Percentiles rank a stretch among this genome's conserved stretches.
Evolutionary conservation across 257 asterid species (phyloP).

Genomic region (Fraxinus americana): DNA sequence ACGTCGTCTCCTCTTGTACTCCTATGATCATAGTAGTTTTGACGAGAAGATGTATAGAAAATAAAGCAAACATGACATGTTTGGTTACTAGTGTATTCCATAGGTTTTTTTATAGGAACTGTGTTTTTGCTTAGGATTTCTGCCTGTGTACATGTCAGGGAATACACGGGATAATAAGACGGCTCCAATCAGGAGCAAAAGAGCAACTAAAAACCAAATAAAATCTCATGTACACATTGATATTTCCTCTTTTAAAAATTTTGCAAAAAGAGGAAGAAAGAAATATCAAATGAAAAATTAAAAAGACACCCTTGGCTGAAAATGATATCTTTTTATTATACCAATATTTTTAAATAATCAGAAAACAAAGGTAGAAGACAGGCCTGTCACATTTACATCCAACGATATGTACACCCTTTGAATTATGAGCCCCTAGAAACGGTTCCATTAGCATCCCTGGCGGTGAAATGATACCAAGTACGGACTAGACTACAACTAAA

Average conservation of each 20-base stretch:
- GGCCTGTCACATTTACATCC: constrained; percentile 36
- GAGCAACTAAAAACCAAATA: neutral
- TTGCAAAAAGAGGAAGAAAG: neutral
- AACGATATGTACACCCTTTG: constrained; percentile 17
- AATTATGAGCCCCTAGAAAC: constrained; percentile 1
- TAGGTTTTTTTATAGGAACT: no score
- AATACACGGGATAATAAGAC: neutral
- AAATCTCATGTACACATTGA: neutral
- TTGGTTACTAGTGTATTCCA: neutral
- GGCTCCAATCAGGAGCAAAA: constrained; percentile 1
- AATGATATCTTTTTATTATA: neutral
- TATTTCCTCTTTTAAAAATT: neutral
- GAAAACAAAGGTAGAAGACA: constrained; percentile 11
- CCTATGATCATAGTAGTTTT: neutral
- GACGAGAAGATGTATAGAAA: neutral
- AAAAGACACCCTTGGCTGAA: neutral
- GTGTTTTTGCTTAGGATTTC: neutral
- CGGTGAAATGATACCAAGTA: constrained; percentile 33
- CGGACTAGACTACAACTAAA: constrained; percentile 35
- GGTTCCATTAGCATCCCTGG: constrained; percentile 14
- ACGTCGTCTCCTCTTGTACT: neutral
- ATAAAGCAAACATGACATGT: neutral
- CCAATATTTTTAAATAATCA: neutral
- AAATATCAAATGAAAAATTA: neutral
- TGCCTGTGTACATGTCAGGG: neutral